Base-by-base conservation (phyloP, 371 early-diverging fungal genomes). In the Saksenaea oblongispora region DNA sequence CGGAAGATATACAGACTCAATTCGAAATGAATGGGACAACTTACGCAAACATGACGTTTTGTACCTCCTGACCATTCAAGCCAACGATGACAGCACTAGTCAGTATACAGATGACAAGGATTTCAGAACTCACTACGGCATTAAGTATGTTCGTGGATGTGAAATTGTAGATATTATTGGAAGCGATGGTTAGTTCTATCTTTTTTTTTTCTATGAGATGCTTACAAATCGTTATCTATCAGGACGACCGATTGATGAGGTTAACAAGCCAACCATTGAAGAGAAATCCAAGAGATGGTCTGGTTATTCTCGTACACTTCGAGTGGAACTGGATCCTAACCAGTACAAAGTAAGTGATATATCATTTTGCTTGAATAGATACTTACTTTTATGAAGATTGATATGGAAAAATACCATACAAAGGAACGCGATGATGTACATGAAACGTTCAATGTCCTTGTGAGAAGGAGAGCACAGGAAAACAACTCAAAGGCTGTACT, bases 401-500 rank as follows among this genome's bases (percentile, higher is more conserved):
- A 39, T 54, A 64, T 35, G 37, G 27, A 26, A 31, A 65, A 62
- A 18, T 66, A 54, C 39, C 65, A 77, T 0, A 63, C 47, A 28
- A 71, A 74, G 31, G 71, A 74, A 42, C 55, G 70, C 1, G 76
- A 78, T 2, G 92, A 90, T 69, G 76, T 93, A 0, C 91, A 97
- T 66, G 83, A 80, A 27, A 83, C 87, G 1, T 95, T 98, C 71
- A 98, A 96, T 66, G 78, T 98, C 15, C 80, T 97, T 22, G 72
- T 98, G 42, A 89, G 99, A 34, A 84, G 97, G 39, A 87, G 87
- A 53, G 87, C 95, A 22, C 84, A 88, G 67, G 94, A 95, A 76
- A 98, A 94, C 77, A 95, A 95, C 73, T 97, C 97, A 70, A 94
- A 93, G 72, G 85, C 93, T 2, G 93, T 95, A 0, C 74, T 97